phyloP scores from a whole-genome alignment of 1,284 basidiomycete genomes.

The Coriolopsis trogii region DNA sequence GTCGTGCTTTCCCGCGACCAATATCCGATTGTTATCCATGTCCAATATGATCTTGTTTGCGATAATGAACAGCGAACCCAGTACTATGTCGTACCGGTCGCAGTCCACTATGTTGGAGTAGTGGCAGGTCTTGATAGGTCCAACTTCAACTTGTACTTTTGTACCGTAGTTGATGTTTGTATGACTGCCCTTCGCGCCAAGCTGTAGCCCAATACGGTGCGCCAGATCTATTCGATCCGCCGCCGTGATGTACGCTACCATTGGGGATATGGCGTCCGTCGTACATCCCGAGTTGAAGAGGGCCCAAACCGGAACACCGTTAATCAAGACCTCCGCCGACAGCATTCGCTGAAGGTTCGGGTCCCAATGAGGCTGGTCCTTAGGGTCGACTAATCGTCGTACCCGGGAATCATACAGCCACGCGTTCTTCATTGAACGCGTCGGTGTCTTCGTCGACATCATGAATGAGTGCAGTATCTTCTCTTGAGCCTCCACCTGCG shows the following conservation, averaged over 20 bases:
- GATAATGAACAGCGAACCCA: conserved; percentile 35
- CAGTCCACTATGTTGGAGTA: conserved; percentile 37
- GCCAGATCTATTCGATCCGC: conserved; percentile 17
- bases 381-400: neutral
- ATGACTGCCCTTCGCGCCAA: conserved; percentile 30
- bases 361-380: neutral
- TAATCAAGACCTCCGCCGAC: conserved; percentile 8
- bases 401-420: conserved; percentile 8
- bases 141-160: conserved; percentile 2
- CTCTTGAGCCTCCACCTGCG: neutral
- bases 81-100: conserved; percentile 35
- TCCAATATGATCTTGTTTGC: conserved; percentile 29
- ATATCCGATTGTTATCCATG: conserved; percentile 26
- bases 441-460: neutral
- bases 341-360: neutral
- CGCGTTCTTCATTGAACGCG: neutral
- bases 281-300: conserved; percentile 12
- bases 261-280: conserved; percentile 3
- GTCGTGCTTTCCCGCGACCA: neutral
- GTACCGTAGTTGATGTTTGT: conserved; percentile 29
- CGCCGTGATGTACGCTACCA: neutral
- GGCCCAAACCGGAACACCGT: conserved; percentile 1
- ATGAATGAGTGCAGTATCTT: neutral
- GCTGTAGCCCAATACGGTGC: conserved; percentile 4
- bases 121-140: neutral